phyloP scores from a whole-genome alignment of 495 filamentous ascomycete genomes.

The Lasiosphaeris hirsuta region DNA sequence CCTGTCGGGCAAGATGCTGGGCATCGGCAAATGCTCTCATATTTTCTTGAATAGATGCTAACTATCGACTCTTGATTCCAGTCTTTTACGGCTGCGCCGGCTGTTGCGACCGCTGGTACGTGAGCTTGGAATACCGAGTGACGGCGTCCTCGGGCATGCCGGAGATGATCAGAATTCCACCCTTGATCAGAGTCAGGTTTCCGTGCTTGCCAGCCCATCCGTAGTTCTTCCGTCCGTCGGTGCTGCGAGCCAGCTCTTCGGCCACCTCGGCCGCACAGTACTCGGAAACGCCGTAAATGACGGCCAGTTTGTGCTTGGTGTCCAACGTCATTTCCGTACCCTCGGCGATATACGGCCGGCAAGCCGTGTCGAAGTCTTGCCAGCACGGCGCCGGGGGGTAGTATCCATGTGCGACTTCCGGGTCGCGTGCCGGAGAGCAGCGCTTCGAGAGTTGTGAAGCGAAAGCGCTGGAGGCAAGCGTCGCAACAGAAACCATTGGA shows the following conservation, averaged over 20 bases:
- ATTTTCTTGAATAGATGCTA: too few species aligned
- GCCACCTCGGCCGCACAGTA: constrained; percentile 18
- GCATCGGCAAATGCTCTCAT: too few species aligned
- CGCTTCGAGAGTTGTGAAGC: constrained; percentile 6
- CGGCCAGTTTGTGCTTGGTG: constrained; percentile 11
- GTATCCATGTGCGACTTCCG: constrained; percentile 22
- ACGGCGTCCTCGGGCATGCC: constrained; percentile 18
- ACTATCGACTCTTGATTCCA: too few species aligned
- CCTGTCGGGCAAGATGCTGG: too few species aligned
- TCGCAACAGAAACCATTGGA: too few species aligned
- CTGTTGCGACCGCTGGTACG: constrained; percentile 3
- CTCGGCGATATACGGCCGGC: constrained; percentile 14
- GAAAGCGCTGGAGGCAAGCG: too few species aligned
- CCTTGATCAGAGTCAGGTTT: constrained; percentile 12
- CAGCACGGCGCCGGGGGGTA: constrained; percentile 28
- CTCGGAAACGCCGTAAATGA: constrained; percentile 19
- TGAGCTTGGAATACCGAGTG: constrained; percentile 14
- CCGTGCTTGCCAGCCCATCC: constrained; percentile 19
- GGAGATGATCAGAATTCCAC: constrained; percentile 22
- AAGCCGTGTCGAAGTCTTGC: constrained; percentile 25
- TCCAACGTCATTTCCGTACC: constrained; percentile 20
- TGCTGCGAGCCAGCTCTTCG: constrained; percentile 21
- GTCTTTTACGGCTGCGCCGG: too few species aligned
- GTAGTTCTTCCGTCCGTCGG: constrained; percentile 23
- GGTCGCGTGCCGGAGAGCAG: constrained; percentile 24